These are phyloP conservation scores for Adansonia rubrostipa DNA, from an alignment of 441 rosid species.

Conservation along the genomic window DNA sequence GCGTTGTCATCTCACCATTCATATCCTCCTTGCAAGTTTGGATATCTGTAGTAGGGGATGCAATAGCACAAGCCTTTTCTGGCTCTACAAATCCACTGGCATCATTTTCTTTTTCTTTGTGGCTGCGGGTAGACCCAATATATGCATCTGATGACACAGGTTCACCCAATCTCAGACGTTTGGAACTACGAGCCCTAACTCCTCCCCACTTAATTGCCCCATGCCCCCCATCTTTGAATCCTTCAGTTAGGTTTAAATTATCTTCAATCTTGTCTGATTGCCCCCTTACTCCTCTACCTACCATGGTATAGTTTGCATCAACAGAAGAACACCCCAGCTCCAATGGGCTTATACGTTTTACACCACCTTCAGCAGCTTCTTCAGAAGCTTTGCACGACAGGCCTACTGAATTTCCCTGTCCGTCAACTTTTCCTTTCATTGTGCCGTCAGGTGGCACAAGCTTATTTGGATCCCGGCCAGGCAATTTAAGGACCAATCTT, in stretches of 20 bases:
- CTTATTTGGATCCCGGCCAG: constrained; percentile 62
- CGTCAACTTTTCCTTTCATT: constrained; percentile 30
- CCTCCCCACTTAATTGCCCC: constrained; percentile 87
- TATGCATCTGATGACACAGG: constrained; percentile 41
- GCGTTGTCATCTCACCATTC: constrained; percentile 34
- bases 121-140: constrained; percentile 35
- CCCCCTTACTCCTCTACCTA: constrained; percentile 37
- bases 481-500: constrained; percentile 82
- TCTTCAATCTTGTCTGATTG: constrained; percentile 39
- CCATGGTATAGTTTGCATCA: constrained; percentile 32
- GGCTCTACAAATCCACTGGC: constrained; percentile 39
- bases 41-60: constrained; percentile 35
- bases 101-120: constrained; percentile 39
- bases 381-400: constrained; percentile 49
- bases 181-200: constrained; percentile 75
- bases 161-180: constrained; percentile 70
- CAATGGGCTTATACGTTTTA: constrained; percentile 35
- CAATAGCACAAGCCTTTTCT: constrained; percentile 35
- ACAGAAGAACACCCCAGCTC: constrained; percentile 39
- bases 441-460: constrained; percentile 39
- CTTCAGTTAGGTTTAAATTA: constrained; percentile 45
- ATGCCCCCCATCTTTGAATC: constrained; percentile 42
- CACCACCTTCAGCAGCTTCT: constrained; percentile 40
- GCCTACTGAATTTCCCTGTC: constrained; percentile 41
- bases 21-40: constrained; percentile 28